These are phyloP conservation scores for Microascus cirrosus DNA, from an alignment of 2,329 filamentous ascomycete genomes.

Conservation along the genomic window DNA sequence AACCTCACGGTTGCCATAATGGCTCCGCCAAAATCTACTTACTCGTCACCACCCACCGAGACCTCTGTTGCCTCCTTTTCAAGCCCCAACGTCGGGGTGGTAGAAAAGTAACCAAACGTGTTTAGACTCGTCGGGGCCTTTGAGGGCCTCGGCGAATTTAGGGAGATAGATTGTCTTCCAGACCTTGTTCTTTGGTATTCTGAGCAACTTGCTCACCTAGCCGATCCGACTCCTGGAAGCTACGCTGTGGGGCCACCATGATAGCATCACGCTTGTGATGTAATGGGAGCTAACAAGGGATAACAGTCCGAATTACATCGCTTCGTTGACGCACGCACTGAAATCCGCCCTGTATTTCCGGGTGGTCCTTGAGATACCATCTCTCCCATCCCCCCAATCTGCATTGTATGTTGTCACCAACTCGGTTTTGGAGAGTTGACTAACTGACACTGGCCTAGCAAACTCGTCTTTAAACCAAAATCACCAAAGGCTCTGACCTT, in stretches of 20 bases:
- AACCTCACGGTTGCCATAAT: slow-evolving; percentile 1
- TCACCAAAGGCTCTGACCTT: not conserved
- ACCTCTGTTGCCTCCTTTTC: slow-evolving; percentile 13
- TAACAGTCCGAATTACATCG: not conserved
- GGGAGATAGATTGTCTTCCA: slow-evolving; percentile 5
- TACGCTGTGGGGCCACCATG: not conserved
- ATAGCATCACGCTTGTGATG: not conserved
- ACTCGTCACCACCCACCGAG: not conserved
- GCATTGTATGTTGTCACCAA: not conserved
- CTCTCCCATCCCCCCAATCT: not conserved
- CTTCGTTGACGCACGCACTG: slow-evolving; percentile 1
- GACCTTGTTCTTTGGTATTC: not conserved
- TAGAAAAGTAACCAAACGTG: slow-evolving; percentile 23
- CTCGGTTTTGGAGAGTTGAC: not conserved
- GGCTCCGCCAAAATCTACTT: not conserved
- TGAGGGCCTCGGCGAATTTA: slow-evolving; percentile 4
- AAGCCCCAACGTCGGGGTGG: slow-evolving; percentile 43
- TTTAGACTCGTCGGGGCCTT: slow-evolving; percentile 9
- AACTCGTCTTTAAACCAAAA: not conserved
- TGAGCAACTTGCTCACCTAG: slow-evolving; percentile 2
- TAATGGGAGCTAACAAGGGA: not conserved
- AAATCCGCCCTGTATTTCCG: not conserved
- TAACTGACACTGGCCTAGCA: not conserved
- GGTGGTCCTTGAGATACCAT: not conserved
- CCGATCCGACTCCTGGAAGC: not conserved